A percentile compares a stretch with the other conserved stretches of the same genome.
phyloP scores from a whole-genome alignment of 202 grass and related monocot species.

The Alloteropsis angusta region DNA sequence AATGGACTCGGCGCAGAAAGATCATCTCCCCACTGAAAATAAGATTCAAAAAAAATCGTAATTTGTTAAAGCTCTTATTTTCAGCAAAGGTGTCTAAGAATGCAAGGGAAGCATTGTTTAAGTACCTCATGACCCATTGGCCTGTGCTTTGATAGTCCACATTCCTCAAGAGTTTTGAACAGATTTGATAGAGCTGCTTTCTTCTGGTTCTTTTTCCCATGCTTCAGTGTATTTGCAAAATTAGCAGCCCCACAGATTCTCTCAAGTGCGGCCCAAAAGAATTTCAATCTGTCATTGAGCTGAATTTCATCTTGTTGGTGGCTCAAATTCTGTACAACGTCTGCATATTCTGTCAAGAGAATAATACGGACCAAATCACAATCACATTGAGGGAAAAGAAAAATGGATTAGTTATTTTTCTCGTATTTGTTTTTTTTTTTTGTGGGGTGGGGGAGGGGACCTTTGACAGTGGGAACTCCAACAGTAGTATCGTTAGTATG shows the following conservation, averaged over 20 bases:
- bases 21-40: constrained; percentile 41
- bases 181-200: constrained; percentile 65
- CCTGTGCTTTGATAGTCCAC: constrained; percentile 80
- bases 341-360: constrained; percentile 27
- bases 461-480: constrained; percentile 29
- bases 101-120: background rate
- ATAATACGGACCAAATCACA: background rate
- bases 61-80: background rate
- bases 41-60: background rate
- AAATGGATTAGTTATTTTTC: background rate
- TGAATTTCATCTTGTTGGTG: constrained; percentile 16
- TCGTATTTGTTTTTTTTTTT: too few relatives aligned
- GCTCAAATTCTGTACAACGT: constrained; percentile 14
- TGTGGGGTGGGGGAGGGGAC: background rate
- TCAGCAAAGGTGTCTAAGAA: background rate
- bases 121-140: constrained; percentile 46
- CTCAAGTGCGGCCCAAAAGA: constrained; percentile 49
- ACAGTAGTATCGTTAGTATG: background rate
- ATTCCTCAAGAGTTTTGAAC: constrained; percentile 76
- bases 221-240: constrained; percentile 42
- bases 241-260: constrained; percentile 48
- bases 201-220: constrained; percentile 86
- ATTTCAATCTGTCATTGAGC: constrained; percentile 26
- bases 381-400: background rate
- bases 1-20: constrained; percentile 34